These are phyloP conservation scores for Cylindrotheca fusiformis DNA, from an alignment of 108 stramenopile genomes.

Conservation along the genomic window DNA sequence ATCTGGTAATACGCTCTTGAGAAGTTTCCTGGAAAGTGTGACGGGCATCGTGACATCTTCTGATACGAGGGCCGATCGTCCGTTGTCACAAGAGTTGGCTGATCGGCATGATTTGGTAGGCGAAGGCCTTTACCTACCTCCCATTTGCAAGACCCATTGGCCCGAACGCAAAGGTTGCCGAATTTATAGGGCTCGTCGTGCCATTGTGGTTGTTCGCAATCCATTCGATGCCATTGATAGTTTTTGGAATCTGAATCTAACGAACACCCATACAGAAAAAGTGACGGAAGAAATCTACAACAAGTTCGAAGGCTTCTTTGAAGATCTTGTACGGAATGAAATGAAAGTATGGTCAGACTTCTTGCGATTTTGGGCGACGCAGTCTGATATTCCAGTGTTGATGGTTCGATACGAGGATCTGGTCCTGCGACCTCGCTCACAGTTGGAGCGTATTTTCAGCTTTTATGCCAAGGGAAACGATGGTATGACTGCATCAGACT, in stretches of 20 bases:
- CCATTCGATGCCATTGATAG: conserved; percentile 96
- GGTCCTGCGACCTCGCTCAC: conserved; percentile 41
- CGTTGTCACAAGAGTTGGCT: conserved; percentile 69
- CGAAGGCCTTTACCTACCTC: conserved; percentile 51
- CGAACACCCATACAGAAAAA: conserved; percentile 91
- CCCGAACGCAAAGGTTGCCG: conserved; percentile 88
- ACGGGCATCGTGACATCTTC: conserved; percentile 89
- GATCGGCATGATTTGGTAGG: conserved; percentile 68
- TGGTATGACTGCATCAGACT: conserved; percentile 2
- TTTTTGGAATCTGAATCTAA: conserved; percentile 93
- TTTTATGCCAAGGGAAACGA: conserved; percentile 32
- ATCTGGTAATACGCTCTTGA: conserved; percentile 84
- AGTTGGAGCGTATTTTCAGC: conserved; percentile 45
- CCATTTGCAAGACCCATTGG: conserved; percentile 90
- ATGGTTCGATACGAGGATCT: conserved; percentile 82
- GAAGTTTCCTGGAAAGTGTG: conserved; percentile 71
- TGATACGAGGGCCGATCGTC: conserved; percentile 88
- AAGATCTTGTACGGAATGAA: conserved; percentile 60
- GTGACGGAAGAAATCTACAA: conserved; percentile 70
- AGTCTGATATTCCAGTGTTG: conserved; percentile 30
- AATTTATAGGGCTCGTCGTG: conserved; percentile 40
- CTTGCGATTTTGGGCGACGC: conserved; percentile 53
- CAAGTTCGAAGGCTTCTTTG: conserved; percentile 57
- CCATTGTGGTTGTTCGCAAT: conserved; percentile 87
- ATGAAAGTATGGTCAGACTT: conserved; percentile 70